Evolutionary conservation across 2,329 filamentous ascomycete genomes (phyloP), one percentile per base, ranked within the genome.

Genomic region (Sordariomycetes sp.): DNA sequence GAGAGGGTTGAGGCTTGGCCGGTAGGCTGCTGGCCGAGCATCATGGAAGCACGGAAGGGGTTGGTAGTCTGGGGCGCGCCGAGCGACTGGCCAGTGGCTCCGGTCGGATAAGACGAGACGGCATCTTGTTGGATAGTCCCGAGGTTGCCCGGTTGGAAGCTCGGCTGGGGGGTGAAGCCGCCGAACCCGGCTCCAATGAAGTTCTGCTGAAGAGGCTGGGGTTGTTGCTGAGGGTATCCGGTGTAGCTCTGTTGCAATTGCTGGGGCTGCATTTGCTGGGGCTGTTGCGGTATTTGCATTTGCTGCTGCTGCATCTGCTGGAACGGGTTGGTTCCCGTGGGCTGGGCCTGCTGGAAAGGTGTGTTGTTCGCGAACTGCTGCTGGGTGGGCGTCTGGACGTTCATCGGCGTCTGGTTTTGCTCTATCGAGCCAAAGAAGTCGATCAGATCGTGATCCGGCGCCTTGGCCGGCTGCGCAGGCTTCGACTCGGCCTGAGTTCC

Each of bases 391-490:
- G 74, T 65, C 61, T 78, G 76, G 10, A 60, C 55, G 1, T 71
- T 77, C 77, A 89, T 81, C 1, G 85, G 76, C 55, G 88, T 88
- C 68, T 94, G 90, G 62, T 91, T 90, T 66, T 90, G 84, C 66
- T 96, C 91, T 65, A 95, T 96, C 6, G 90, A 91, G 66, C 86
- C 92, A 69, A 96, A 96, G 71, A 95, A 96, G 74, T 92, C 94
- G 66, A 95, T 97, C 60, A 95, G 76, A 74, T 95, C 88, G 32
- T 85, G 83, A 63, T 81, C 84, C 32, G 85, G 83, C 1, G 80
- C 84, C 69, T 86, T 90, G 39, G 72, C 69, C 2, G 72, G 69
- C 61, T 72, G 45, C 17, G 58, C 57, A 10, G 60, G 58, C n/a
- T 53, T 56, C 7, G 54, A 53, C 17, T 56, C 32, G 12, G 52